These are phyloP conservation scores for Monilinia fructicola DNA, from an alignment of 2,329 filamentous ascomycete species.

Conservation along the genomic window DNA sequence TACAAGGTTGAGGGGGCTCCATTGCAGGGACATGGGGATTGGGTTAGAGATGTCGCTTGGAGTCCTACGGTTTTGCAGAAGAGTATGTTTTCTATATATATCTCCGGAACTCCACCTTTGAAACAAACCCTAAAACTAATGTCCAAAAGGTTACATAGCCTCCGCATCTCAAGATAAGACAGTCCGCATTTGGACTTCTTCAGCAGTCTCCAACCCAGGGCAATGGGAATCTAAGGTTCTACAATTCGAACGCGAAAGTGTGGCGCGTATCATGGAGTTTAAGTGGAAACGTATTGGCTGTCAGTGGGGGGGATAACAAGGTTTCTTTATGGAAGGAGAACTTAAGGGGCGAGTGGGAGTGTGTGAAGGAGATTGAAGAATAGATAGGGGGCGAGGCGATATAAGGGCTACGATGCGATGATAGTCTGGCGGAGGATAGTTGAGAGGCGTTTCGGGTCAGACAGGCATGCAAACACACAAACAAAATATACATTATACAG, in stretches of 20 bases:
- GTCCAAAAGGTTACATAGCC: conserved; percentile 77
- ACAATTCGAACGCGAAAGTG: conserved; percentile 82
- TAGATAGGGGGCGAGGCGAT: conserved; percentile 43
- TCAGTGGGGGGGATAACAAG: conserved; percentile 93
- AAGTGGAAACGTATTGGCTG: conserved; percentile 92
- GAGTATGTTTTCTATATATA: conserved; percentile 9
- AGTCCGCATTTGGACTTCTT: conserved; percentile 92
- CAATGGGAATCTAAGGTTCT: conserved; percentile 86
- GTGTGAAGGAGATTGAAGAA: conserved; percentile 94
- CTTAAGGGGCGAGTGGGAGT: conserved; percentile 93
- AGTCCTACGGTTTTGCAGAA: conserved; percentile 92
- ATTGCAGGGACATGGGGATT: conserved; percentile 83
- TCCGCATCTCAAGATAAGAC: conserved; percentile 96
- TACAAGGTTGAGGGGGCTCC: conserved; percentile 64
- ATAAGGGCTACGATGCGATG: neutral
- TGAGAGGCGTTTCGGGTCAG: conserved; percentile 16
- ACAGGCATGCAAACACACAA: conserved; percentile 5
- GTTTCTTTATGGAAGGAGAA: conserved; percentile 99
- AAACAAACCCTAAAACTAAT: neutral
- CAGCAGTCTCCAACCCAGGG: conserved; percentile 57
- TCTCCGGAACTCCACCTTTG: neutral
- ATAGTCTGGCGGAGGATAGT: neutral
- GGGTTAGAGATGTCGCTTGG: conserved; percentile 98
- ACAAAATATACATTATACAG: neutral
- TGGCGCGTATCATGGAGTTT: conserved; percentile 99